A percentile compares a stretch with the other conserved stretches of the same genome.
Evolutionary conservation across 2,329 filamentous ascomycete species (phyloP).

Genomic region (Stagonosporopsis rhizophila): DNA sequence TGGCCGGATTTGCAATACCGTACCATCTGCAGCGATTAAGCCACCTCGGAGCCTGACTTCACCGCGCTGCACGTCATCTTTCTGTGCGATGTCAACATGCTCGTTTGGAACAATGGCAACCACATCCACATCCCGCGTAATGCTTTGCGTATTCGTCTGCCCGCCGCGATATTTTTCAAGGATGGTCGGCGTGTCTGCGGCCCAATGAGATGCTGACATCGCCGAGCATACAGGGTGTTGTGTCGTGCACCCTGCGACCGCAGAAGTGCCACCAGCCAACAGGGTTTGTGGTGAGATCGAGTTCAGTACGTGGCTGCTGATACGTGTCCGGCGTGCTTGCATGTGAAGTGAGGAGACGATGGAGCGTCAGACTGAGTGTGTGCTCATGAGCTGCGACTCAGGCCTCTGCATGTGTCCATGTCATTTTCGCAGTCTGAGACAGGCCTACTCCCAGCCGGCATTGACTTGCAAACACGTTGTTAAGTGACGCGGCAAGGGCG

Average conservation of each 20-base stretch:
- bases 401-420: conserved; percentile 6
- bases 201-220: conserved; percentile 4
- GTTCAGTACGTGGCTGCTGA: conserved; percentile 13
- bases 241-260: conserved; percentile 13
- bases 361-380: conserved; percentile 3
- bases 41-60: conserved; percentile 5
- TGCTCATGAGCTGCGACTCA: conserved; percentile 2
- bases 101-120: conserved; percentile 4
- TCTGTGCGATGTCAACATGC: background rate
- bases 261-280: conserved; percentile 11
- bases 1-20: conserved; percentile 4
- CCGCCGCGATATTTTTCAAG: conserved; percentile 1
- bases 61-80: conserved; percentile 7
- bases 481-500: conserved; percentile 10
- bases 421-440: conserved; percentile 7
- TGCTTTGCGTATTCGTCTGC: conserved; percentile 3
- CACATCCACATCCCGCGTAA: conserved; percentile 4
- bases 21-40: background rate
- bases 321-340: conserved; percentile 10
- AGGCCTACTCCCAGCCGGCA: background rate
- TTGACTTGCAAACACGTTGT: conserved; percentile 15
- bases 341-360: conserved; percentile 10
- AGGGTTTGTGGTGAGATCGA: background rate
- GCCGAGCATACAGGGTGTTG: conserved; percentile 1
- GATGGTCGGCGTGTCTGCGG: background rate